Percentiles rank a stretch among this genome's conserved stretches.
These are phyloP conservation scores for Ascochyta fabae DNA, from an alignment of 2,329 filamentous ascomycete species.

Conservation along the genomic window DNA sequence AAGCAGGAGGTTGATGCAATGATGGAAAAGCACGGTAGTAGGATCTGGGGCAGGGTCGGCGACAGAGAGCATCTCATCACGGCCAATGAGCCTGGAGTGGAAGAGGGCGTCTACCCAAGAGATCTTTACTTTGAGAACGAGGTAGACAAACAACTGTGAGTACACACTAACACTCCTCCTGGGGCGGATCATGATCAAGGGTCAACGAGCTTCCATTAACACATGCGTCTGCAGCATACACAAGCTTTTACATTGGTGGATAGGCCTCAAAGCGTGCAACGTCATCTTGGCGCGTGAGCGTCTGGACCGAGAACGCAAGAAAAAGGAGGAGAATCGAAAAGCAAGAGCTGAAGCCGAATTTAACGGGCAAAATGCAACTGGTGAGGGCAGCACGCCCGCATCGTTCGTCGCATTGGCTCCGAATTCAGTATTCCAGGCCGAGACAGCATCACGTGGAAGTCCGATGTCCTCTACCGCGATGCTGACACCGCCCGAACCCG, in stretches of 20 bases:
- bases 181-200: neutral
- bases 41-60: slow-evolving; percentile 41
- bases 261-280: slow-evolving; percentile 47
- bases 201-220: slow-evolving; percentile 17
- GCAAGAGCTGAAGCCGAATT: slow-evolving; percentile 37
- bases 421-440: slow-evolving; percentile 34
- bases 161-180: neutral
- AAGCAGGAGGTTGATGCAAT: slow-evolving; percentile 39
- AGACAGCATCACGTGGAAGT: slow-evolving; percentile 34
- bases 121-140: slow-evolving; percentile 44
- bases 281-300: slow-evolving; percentile 46
- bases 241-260: slow-evolving; percentile 47
- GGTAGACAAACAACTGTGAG: slow-evolving; percentile 41
- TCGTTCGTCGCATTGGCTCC: slow-evolving; percentile 41
- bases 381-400: slow-evolving; percentile 30
- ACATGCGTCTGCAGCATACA: slow-evolving; percentile 33
- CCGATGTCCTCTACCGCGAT: slow-evolving; percentile 37
- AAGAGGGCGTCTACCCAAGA: slow-evolving; percentile 39
- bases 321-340: slow-evolving; percentile 43
- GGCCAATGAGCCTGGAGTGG: slow-evolving; percentile 41
- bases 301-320: slow-evolving; percentile 43
- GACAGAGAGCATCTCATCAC: slow-evolving; percentile 43
- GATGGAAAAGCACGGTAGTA: slow-evolving; percentile 41
- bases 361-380: slow-evolving; percentile 23
- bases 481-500: slow-evolving; percentile 40